phyloP scores from a whole-genome alignment of 2,329 filamentous ascomycete species.

The Calonectria fujianensis region DNA sequence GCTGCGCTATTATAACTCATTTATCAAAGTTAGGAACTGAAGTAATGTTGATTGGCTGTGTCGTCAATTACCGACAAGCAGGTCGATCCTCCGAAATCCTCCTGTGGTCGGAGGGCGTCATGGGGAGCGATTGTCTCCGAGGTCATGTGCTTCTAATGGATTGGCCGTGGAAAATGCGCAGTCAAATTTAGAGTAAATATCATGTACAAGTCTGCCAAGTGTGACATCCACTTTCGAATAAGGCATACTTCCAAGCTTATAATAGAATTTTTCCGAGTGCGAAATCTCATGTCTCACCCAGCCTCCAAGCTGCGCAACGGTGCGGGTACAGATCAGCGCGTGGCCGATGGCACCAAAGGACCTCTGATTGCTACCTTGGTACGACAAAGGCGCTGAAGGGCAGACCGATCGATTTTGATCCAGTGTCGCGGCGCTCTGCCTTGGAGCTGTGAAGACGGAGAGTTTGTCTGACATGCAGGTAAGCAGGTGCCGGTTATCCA shows the following conservation, averaged over 20 bases:
- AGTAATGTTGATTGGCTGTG: neutral
- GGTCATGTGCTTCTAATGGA: neutral
- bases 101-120: neutral
- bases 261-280: neutral
- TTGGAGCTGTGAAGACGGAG: neutral
- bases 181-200: neutral
- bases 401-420: neutral
- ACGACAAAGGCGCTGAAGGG: neutral
- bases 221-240: neutral
- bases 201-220: too few species aligned
- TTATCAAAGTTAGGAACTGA: neutral
- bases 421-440: too few species aligned
- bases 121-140: neutral
- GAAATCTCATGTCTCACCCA: neutral
- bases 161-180: neutral
- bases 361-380: neutral
- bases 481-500: constrained; percentile 20
- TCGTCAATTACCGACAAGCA: neutral
- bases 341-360: neutral
- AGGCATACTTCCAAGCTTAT: constrained; percentile 8
- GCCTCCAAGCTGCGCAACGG: neutral
- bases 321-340: neutral
- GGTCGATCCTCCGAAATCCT: neutral
- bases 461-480: constrained; percentile 7
- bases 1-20: neutral